phyloP scores from a whole-genome alignment of 2,329 filamentous ascomycete species.

The Pyrenophora seminiperda region DNA sequence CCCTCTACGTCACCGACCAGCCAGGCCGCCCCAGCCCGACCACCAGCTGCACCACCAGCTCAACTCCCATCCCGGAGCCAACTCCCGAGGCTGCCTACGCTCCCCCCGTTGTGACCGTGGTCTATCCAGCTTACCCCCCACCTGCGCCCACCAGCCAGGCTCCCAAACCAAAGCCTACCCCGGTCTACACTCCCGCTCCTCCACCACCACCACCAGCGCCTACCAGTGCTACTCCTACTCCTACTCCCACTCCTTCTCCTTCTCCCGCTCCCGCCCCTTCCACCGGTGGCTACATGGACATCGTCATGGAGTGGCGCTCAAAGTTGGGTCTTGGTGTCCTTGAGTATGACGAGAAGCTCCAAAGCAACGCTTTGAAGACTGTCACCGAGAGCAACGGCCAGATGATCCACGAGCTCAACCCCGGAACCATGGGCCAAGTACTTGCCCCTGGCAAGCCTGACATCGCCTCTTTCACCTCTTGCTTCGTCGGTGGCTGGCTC shows the following conservation, averaged over 20 bases:
- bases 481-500: slow-evolving; percentile 45
- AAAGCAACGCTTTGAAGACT: slow-evolving; percentile 33
- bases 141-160: slow-evolving; percentile 7
- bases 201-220: too few species aligned
- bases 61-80: neutral
- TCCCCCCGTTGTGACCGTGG: neutral
- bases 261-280: slow-evolving; percentile 18
- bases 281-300: slow-evolving; percentile 32
- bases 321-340: slow-evolving; percentile 36
- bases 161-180: slow-evolving; percentile 9
- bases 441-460: slow-evolving; percentile 31
- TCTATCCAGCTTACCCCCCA: slow-evolving; percentile 1
- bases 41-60: neutral
- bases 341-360: slow-evolving; percentile 25
- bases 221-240: slow-evolving; percentile 10
- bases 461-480: slow-evolving; percentile 31
- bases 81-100: slow-evolving; percentile 10
- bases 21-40: slow-evolving; percentile 6
- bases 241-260: slow-evolving; percentile 8
- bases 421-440: slow-evolving; percentile 36
- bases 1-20: slow-evolving; percentile 30
- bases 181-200: slow-evolving; percentile 5
- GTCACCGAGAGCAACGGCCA: slow-evolving; percentile 33
- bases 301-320: slow-evolving; percentile 34
- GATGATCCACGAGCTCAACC: slow-evolving; percentile 42